These are phyloP conservation scores for Fraxinus nigra DNA, from an alignment of 305 asterid genomes.

Conservation along the genomic window DNA sequence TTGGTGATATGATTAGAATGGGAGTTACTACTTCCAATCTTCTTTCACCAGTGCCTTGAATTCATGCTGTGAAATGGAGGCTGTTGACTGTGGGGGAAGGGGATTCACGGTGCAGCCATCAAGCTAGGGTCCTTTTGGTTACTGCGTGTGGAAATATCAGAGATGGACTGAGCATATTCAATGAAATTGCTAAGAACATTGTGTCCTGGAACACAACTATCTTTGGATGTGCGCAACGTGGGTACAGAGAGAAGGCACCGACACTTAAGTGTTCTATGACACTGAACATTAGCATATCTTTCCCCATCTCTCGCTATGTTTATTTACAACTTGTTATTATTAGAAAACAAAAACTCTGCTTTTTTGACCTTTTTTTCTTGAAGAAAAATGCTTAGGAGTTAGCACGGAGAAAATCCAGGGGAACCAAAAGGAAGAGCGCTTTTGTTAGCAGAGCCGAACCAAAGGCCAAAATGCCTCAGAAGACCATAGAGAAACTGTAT, in stretches of 20 bases:
- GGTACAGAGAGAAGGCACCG: constrained; percentile 28
- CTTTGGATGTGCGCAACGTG: constrained; percentile 86
- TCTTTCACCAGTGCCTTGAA: constrained; percentile 81
- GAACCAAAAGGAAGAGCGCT: neutral
- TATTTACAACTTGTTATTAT: too few species aligned
- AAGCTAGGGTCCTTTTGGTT: constrained; percentile 54
- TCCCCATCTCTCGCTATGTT: neutral
- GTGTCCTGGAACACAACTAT: constrained; percentile 85
- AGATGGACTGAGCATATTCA: constrained; percentile 55
- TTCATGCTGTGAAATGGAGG: constrained; percentile 62
- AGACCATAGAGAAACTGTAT: neutral
- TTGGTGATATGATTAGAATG: constrained; percentile 45
- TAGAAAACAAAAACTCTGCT: neutral
- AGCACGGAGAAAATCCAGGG: neutral
- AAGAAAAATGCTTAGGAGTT: neutral
- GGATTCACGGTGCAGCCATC: constrained; percentile 54
- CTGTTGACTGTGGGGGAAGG: constrained; percentile 50
- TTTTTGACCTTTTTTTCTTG: neutral
- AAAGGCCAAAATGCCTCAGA: neutral
- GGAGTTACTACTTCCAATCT: constrained; percentile 72
- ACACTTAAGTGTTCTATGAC: neutral
- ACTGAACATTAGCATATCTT: neutral
- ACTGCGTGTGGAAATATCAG: constrained; percentile 54
- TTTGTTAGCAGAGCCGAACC: neutral
- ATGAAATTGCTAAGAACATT: constrained; percentile 41